Evolutionary conservation across 495 filamentous ascomycete genomes (phyloP).

Genomic region (Neurospora sp.): DNA sequence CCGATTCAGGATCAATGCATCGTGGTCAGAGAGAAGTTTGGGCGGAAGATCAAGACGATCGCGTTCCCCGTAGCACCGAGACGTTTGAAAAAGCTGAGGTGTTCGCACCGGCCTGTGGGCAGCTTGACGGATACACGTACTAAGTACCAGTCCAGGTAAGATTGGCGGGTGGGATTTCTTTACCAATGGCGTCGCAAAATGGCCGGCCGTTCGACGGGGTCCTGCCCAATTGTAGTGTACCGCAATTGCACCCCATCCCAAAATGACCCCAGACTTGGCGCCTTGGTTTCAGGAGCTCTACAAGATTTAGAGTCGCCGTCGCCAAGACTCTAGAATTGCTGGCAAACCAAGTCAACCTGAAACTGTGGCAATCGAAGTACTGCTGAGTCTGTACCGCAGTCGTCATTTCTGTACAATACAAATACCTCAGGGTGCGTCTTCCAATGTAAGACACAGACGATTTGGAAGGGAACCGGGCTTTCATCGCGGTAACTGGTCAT

Average conservation of each 20-base stretch:
- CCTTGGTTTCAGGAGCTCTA: neutral
- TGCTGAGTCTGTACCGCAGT: neutral
- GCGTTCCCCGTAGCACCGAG: conserved; percentile 13
- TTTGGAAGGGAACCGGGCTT: neutral
- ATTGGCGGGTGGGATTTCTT: conserved; percentile 17
- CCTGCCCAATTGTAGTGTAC: neutral
- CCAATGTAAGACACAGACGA: neutral
- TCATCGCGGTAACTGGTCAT: neutral
- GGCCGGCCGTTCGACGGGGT: neutral
- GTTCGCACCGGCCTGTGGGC: conserved; percentile 20
- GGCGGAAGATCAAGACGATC: conserved; percentile 6
- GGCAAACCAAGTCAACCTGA: neutral
- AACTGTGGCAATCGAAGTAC: neutral
- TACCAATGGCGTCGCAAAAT: neutral
- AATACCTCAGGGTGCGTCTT: neutral
- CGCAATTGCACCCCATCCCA: neutral
- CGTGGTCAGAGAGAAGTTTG: conserved; percentile 1
- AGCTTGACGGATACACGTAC: conserved; percentile 2
- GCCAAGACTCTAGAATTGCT: neutral
- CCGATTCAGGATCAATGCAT: conserved; percentile 19
- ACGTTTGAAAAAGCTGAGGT: conserved; percentile 17
- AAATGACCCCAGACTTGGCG: neutral
- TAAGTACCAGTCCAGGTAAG: conserved; percentile 1
- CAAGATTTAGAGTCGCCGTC: neutral
- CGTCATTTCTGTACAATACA: neutral